Conservation (phyloP, 192 early-diverging fungal species). For the Oehlia diaphana region DNA sequence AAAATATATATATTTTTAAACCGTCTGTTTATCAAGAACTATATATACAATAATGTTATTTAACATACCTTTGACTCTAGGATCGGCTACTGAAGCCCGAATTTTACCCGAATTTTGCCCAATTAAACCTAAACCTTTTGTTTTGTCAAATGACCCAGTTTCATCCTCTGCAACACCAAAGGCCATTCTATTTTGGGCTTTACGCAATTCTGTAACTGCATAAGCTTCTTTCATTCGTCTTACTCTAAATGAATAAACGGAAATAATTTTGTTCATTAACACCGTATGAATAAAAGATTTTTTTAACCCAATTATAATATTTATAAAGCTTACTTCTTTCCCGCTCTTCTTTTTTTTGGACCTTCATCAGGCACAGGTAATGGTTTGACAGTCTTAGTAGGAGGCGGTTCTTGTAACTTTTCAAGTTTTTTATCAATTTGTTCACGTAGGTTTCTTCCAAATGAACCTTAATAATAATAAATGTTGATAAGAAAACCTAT, state of each 20-base stretch:
- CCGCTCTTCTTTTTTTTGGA: slow-evolving; percentile 86
- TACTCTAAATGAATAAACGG: slow-evolving; percentile 53
- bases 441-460: slow-evolving; percentile 68
- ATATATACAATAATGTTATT: background rate
- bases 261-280: background rate
- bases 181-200: slow-evolving; percentile 86
- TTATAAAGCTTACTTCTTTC: slow-evolving; percentile 57
- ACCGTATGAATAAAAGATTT: too few species aligned
- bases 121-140: slow-evolving; percentile 87
- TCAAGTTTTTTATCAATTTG: slow-evolving; percentile 89
- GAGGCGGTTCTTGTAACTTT: slow-evolving; percentile 82
- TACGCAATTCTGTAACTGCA: slow-evolving; percentile 83
- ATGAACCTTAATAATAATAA: slow-evolving; percentile 38
- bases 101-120: slow-evolving; percentile 79
- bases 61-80: slow-evolving; percentile 64
- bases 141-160: slow-evolving; percentile 76
- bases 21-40: background rate
- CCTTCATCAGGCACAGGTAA: slow-evolving; percentile 91
- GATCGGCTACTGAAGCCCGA: slow-evolving; percentile 67
- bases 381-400: slow-evolving; percentile 81
- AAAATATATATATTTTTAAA: background rate
- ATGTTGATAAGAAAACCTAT: background rate
- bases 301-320: background rate
- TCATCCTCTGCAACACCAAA: slow-evolving; percentile 95
- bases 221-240: slow-evolving; percentile 81